These are phyloP conservation scores for Sesbania bispinosa DNA, from an alignment of 306 rosid genomes.

Conservation along the genomic window DNA sequence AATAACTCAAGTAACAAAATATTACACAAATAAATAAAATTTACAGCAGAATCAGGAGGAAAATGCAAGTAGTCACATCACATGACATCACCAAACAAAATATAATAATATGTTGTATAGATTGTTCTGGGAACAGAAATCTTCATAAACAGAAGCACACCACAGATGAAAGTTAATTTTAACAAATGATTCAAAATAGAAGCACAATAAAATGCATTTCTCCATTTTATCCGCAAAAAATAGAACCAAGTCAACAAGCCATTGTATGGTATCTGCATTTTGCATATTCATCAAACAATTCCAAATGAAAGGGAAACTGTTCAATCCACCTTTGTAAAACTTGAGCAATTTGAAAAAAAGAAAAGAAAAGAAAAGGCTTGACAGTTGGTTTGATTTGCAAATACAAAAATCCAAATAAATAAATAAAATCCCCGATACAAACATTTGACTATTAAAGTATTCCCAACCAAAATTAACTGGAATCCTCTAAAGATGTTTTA, in stretches of 20 bases:
- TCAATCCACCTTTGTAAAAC: neutral
- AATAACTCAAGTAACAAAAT: neutral
- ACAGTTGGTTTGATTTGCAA: neutral
- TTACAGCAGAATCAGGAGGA: neutral
- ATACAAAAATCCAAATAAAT: neutral
- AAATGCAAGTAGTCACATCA: conserved; percentile 20
- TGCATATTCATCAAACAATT: neutral
- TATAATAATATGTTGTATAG: conserved; percentile 2
- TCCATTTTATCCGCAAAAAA: neutral
- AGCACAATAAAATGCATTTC: neutral
- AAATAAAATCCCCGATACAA: neutral
- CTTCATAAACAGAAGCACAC: neutral
- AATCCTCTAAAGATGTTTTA: neutral
- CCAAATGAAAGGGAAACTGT: neutral
- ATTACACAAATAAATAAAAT: neutral
- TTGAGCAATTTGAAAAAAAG: neutral
- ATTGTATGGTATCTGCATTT: neutral
- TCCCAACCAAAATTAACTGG: neutral
- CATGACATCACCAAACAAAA: conserved; percentile 6
- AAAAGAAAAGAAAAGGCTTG: neutral
- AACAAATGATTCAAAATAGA: neutral
- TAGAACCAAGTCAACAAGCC: neutral
- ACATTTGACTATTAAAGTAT: neutral
- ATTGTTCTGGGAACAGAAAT: neutral
- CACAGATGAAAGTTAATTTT: neutral